Evolutionary conservation across 192 early-diverging fungal species (phyloP), one percentile per base, ranked within the genome.

Genomic region (Umbelopsis vinacea): DNA sequence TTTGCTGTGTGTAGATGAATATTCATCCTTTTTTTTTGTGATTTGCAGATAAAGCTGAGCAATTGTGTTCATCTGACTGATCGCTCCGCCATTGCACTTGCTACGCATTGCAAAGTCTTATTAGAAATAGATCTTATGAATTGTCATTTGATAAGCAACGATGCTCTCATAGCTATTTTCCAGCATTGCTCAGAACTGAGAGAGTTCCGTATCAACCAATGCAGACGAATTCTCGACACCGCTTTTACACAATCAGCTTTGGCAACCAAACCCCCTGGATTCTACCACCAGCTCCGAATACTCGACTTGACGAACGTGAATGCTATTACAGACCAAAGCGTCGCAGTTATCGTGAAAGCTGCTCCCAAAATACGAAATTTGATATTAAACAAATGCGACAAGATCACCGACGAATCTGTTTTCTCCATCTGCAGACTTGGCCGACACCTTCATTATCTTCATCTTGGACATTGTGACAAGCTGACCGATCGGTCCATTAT

Each of bases 121-220:
- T 72, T 89, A 66, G 87, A 89, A 63, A 79, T 89, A 14, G 87
- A 89, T 68, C 60, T 88, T 29, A 83, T 79, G 43, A 82, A 83
- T 46, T 89, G 87, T 70, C 69, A 69, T 19, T 74, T 77, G 8
- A 81, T 89, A 66, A 85, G 82, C 3, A 81, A 87, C 67, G 63
- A 63, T 22, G 77, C 81, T 11, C 75, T 89, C 15, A 66, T 76
- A 23, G 54, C 74, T 0, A 77, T 89, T 33, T 84, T 86, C 46
- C 46, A 81, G 57, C 72, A 71, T 15, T 74, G 81, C 26, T 78
- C 71, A 26, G 82, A 89, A 40, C 68, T 89, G 15, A 71, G 87
- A 57, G 87, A 89, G 68, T 54, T 87, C 55, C 84, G 86, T 52
- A 57, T 89, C 26, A 77, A 73, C 4, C 70, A 75, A 26, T 76